Percentiles rank a stretch among this genome's conserved stretches.
These are phyloP conservation scores for Adenanthera pavonina DNA, from an alignment of 306 rosid species.

Conservation along the genomic window DNA sequence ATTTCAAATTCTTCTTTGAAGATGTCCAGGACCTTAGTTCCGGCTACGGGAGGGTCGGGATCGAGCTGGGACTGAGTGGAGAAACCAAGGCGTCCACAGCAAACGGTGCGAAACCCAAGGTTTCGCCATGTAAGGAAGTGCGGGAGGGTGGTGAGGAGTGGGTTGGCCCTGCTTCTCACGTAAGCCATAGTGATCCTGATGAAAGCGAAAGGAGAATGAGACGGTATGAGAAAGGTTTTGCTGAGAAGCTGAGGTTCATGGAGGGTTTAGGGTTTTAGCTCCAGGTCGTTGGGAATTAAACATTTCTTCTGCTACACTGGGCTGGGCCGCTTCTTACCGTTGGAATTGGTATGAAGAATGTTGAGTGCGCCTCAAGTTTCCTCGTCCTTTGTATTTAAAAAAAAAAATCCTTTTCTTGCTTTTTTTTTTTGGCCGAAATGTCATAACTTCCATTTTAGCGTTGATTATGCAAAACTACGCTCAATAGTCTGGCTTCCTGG, in stretches of 20 bases:
- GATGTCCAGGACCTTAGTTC: slow-evolving; percentile 64
- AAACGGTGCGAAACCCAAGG: slow-evolving; percentile 57
- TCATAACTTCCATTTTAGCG: too few relatives aligned
- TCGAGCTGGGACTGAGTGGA: slow-evolving; percentile 54
- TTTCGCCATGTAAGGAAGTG: slow-evolving; percentile 59
- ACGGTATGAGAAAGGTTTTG: slow-evolving; percentile 26
- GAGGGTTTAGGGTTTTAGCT: slow-evolving; percentile 48
- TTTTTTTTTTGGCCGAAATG: too few relatives aligned
- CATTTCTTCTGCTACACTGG: not conserved
- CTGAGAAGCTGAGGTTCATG: not conserved
- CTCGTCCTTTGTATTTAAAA: too few relatives aligned
- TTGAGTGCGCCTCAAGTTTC: too few relatives aligned
- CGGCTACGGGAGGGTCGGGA: slow-evolving; percentile 41
- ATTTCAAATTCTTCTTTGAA: slow-evolving; percentile 83
- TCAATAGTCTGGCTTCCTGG: too few relatives aligned
- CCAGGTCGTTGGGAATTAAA: not conserved
- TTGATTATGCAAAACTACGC: too few relatives aligned
- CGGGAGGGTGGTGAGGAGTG: slow-evolving; percentile 56
- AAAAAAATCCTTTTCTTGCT: too few relatives aligned
- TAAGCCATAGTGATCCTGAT: slow-evolving; percentile 47
- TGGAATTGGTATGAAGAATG: too few relatives aligned
- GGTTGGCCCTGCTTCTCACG: slow-evolving; percentile 54
- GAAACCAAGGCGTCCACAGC: slow-evolving; percentile 70
- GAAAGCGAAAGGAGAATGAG: too few relatives aligned
- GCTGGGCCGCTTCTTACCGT: not conserved